These are phyloP conservation scores for Nannochloropsis granulata DNA, from an alignment of 108 stramenopile species.

Conservation along the genomic window DNA sequence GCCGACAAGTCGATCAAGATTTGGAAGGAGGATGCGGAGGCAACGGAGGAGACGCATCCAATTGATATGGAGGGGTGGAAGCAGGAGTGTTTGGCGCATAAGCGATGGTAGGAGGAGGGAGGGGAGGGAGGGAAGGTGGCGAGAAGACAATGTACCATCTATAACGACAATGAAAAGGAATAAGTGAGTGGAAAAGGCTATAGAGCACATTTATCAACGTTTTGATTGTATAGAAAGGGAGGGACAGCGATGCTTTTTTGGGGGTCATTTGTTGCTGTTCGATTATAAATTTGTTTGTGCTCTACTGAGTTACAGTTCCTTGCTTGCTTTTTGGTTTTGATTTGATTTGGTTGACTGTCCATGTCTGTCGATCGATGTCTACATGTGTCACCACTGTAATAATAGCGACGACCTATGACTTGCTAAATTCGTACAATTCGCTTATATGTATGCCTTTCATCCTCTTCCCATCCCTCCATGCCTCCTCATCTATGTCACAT, in stretches of 20 bases:
- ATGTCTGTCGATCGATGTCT: too few relatives aligned
- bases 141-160: not conserved
- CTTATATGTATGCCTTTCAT: too few relatives aligned
- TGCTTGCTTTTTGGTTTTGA: too few relatives aligned
- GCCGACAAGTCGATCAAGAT: conserved; percentile 99
- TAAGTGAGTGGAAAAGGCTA: too few relatives aligned
- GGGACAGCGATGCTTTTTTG: not conserved
- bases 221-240: too few relatives aligned
- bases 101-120: conserved; percentile 8
- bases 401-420: too few relatives aligned
- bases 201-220: too few relatives aligned
- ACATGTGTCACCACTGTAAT: too few relatives aligned
- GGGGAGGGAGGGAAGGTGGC: not conserved
- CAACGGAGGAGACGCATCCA: conserved; percentile 77
- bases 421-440: too few relatives aligned
- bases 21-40: conserved; percentile 85
- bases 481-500: too few relatives aligned
- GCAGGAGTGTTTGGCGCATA: conserved; percentile 62
- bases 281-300: not conserved
- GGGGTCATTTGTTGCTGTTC: not conserved
- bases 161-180: not conserved
- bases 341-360: too few relatives aligned
- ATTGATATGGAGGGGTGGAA: conserved; percentile 87
- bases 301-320: not conserved
- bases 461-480: too few relatives aligned